Base-by-base conservation (phyloP, 176 grass and related monocot species). In the Avena insularis region DNA sequence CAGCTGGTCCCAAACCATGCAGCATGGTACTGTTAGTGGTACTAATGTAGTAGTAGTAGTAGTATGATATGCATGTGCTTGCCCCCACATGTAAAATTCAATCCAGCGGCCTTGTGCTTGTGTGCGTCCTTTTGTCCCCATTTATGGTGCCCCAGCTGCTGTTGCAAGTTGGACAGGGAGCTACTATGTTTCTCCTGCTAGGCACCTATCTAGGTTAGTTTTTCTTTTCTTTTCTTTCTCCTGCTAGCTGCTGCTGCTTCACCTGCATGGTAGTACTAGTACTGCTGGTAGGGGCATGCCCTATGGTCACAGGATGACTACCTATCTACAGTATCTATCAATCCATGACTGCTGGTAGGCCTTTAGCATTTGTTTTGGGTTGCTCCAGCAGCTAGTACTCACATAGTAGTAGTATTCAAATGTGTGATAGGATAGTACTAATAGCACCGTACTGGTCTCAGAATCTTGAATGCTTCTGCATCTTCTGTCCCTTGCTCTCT, bases 51-150 rank as follows among this genome's bases (percentile, higher is more conserved):
- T 23, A 23, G 89, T 87, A 90, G 38, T 40, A 40, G 3, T 2
- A 36, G 84, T 86, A 90, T 55, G 79, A 66, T 69, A 15, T 86
- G 3, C 56, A 84, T 69, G 78, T 43, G 40, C 40, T 4, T 9
- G 73, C 73, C 83, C 88, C 88, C 70, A 86, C 83, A 68, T 51
- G 83, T 51, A 83, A 83, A 90, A 82, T 76, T 87, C 60, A 84
- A 83, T 87, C 35, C 66, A 43, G 85, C 29, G 29, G 29, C 81
- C 40, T 43, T 43, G 40, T 43, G 40, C 81, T 70, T 74, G 38
- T 80, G 35, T 29, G 51, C 80, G 85, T 91, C 89, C 85, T 84
- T 91, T 84, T 91, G 89, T 29, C 81, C 40, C 85, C 69, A 81
- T 91, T 91, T 77, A 85, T 91, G 83, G 76, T 84, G 81, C 79